phyloP scores from a whole-genome alignment of 352 stramenopile species.

The Phytophthora pistaciae region DNA sequence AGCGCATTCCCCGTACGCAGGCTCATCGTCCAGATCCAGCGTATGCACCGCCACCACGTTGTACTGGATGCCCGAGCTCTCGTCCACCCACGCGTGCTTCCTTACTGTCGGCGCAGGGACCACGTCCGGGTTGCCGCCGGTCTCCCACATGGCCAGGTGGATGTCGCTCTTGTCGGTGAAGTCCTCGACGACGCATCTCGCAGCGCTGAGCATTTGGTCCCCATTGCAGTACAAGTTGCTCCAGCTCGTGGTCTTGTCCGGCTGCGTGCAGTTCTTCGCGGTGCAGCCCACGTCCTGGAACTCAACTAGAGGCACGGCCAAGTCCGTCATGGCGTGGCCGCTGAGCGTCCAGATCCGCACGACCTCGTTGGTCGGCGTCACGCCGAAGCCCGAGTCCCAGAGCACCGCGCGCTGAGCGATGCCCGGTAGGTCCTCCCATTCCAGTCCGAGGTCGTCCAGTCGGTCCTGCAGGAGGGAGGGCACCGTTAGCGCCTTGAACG shows the following conservation, averaged over 20 bases:
- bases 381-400: slow-evolving; percentile 39
- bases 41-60: slow-evolving; percentile 32
- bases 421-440: slow-evolving; percentile 25
- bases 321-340: slow-evolving; percentile 23
- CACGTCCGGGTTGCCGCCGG: slow-evolving; percentile 20
- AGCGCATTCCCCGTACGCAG: slow-evolving; percentile 21
- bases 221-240: slow-evolving; percentile 32
- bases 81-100: slow-evolving; percentile 12
- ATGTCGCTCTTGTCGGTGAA: slow-evolving; percentile 2
- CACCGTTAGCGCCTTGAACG: slow-evolving; percentile 3
- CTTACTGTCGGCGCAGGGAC: slow-evolving; percentile 5
- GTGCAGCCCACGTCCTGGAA: slow-evolving; percentile 19
- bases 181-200: slow-evolving; percentile 36
- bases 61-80: slow-evolving; percentile 11
- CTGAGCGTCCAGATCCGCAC: slow-evolving; percentile 28
- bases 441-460: slow-evolving; percentile 11
- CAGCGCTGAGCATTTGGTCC: slow-evolving; percentile 35
- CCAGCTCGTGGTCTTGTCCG: background rate
- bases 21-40: slow-evolving; percentile 10
- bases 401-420: slow-evolving; percentile 37
- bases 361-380: slow-evolving; percentile 5
- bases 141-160: slow-evolving; percentile 36
- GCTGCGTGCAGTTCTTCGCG: slow-evolving; percentile 26
- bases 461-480: slow-evolving; percentile 12
- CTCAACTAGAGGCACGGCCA: slow-evolving; percentile 20